Percentiles rank a stretch among this genome's conserved stretches.
phyloP scores from a whole-genome alignment of 2,329 filamentous ascomycete species.

The Hymenoscyphus linearis region DNA sequence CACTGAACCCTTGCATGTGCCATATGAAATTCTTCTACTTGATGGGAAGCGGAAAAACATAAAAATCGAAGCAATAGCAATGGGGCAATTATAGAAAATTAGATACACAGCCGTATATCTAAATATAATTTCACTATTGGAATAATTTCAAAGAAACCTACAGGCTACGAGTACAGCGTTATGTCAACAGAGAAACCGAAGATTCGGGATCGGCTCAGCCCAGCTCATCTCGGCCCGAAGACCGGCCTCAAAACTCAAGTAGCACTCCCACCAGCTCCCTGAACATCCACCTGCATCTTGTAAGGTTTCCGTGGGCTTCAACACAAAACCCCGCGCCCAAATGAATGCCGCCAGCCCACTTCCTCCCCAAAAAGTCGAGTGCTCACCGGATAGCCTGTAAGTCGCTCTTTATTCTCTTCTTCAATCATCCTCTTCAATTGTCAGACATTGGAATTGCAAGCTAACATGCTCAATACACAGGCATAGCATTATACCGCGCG shows the following conservation, averaged over 20 bases:
- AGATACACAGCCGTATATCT: too few relatives aligned
- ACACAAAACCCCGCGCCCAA: conserved; percentile 7
- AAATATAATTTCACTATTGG: too few relatives aligned
- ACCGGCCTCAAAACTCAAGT: background rate
- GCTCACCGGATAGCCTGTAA: conserved; percentile 48
- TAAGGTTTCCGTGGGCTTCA: too few relatives aligned
- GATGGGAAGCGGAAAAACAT: background rate
- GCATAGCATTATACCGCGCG: conserved; percentile 67
- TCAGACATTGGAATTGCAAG: background rate
- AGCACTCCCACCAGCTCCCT: background rate
- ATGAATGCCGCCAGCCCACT: conserved; percentile 40
- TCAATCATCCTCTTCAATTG: background rate
- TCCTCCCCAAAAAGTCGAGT: conserved; percentile 40
- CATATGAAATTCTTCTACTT: background rate
- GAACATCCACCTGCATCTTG: background rate
- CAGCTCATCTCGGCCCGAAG: background rate
- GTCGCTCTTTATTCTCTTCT: conserved; percentile 3
- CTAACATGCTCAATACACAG: conserved; percentile 33
- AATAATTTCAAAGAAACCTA: too few relatives aligned
- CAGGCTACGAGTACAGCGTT: too few relatives aligned
- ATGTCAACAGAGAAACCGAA: background rate
- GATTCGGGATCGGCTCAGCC: background rate
- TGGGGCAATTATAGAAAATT: background rate
- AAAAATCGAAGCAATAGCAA: background rate
- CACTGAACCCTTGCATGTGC: background rate